A percentile compares a stretch with the other conserved stretches of the same genome.
Conservation (phyloP, 2,329 filamentous ascomycete genomes). For the Hysterium pulicare region DNA sequence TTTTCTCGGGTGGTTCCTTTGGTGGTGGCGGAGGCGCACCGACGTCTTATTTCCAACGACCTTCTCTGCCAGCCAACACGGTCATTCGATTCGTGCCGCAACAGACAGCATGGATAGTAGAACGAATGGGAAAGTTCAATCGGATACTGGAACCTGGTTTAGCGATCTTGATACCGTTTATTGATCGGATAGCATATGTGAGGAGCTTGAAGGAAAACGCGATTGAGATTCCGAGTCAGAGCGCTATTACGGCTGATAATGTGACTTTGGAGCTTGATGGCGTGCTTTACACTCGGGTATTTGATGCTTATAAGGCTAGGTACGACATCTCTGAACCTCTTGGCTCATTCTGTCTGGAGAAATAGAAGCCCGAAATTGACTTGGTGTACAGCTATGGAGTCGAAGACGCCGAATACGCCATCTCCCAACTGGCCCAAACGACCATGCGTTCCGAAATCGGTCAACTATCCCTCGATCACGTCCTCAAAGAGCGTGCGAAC, state of each 20-base stretch:
- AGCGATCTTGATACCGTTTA: slow-evolving; percentile 80
- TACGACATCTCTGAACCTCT: no score
- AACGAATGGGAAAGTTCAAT: slow-evolving; percentile 98
- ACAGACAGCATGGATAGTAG: slow-evolving; percentile 98
- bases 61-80: slow-evolving; percentile 81
- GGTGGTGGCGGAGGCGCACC: slow-evolving; percentile 13
- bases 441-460: slow-evolving; percentile 99
- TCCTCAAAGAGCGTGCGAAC: slow-evolving; percentile 92
- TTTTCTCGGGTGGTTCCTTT: slow-evolving; percentile 2
- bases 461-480: slow-evolving; percentile 92
- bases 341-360: no score
- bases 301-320: slow-evolving; percentile 98
- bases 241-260: slow-evolving; percentile 97
- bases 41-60: slow-evolving; percentile 73
- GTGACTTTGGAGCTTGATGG: slow-evolving; percentile 95
- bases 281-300: slow-evolving; percentile 90
- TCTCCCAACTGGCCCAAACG: slow-evolving; percentile 94
- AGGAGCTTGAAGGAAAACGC: slow-evolving; percentile 95
- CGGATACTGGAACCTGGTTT: slow-evolving; percentile 89
- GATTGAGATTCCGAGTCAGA: slow-evolving; percentile 95
- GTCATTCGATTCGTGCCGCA: slow-evolving; percentile 97
- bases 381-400: slow-evolving; percentile 80
- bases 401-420: slow-evolving; percentile 97
- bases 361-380: no score
- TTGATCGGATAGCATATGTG: slow-evolving; percentile 96